Conservation (phyloP, 805 yeast genomes). For the Priceomyces haplophilus region DNA sequence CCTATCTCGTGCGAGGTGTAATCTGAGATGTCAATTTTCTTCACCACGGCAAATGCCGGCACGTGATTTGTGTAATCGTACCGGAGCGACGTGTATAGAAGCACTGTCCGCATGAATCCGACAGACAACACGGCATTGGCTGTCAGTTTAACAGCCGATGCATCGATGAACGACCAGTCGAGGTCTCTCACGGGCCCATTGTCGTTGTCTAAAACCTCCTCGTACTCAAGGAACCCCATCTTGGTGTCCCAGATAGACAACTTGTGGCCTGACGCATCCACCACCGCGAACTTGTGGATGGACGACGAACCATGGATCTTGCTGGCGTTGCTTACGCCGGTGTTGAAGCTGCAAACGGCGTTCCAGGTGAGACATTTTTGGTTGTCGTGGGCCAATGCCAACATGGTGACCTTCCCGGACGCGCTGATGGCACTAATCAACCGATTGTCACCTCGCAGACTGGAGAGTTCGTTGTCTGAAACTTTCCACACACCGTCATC, state of each 20-base stretch:
- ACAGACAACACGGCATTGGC: conserved; percentile 66
- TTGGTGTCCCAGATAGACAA: conserved; percentile 80
- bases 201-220: conserved; percentile 36
- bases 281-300: conserved; percentile 69
- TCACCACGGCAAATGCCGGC: conserved; percentile 75
- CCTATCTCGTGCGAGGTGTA: conserved; percentile 82
- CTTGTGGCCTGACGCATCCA: conserved; percentile 48
- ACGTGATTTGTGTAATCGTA: conserved; percentile 82
- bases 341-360: conserved; percentile 46
- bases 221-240: conserved; percentile 64
- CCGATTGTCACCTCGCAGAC: conserved; percentile 18
- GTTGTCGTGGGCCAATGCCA: conserved; percentile 11
- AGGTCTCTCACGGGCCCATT: conserved; percentile 56
- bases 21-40: conserved; percentile 63
- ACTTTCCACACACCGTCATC: conserved; percentile 40
- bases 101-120: conserved; percentile 64
- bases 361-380: conserved; percentile 43
- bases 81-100: conserved; percentile 76
- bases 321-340: conserved; percentile 53
- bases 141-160: conserved; percentile 12
- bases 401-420: conserved; percentile 25
- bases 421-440: conserved; percentile 59
- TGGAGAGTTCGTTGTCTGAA: conserved; percentile 42
- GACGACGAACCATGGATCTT: conserved; percentile 68
- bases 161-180: conserved; percentile 76